phyloP scores from a whole-genome alignment of 140 eudicot genomes.

The Artemisia princeps region DNA sequence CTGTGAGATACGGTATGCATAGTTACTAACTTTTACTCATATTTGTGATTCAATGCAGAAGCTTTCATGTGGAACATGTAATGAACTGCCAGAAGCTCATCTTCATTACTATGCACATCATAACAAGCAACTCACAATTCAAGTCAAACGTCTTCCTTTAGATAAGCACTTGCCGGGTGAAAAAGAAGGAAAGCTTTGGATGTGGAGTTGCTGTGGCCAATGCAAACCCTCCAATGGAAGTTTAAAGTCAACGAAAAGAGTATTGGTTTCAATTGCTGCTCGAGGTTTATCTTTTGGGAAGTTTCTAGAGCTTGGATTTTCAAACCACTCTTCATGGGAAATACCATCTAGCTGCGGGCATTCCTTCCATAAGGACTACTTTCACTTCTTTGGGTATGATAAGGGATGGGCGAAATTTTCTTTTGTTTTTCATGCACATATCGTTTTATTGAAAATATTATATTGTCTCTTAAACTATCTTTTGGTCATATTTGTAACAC shows the following conservation, averaged over 20 bases:
- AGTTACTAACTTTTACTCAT: conserved; percentile 5
- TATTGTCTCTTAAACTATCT: neutral
- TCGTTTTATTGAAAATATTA: neutral
- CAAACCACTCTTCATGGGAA: conserved; percentile 60
- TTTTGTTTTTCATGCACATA: neutral
- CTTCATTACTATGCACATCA: conserved; percentile 74
- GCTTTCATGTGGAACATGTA: conserved; percentile 57
- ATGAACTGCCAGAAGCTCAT: conserved; percentile 74
- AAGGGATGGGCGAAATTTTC: neutral
- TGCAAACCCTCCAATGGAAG: conserved; percentile 60
- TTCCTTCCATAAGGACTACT: conserved; percentile 62
- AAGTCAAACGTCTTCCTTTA: conserved; percentile 47
- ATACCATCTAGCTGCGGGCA: conserved; percentile 73
- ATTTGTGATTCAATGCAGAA: conserved; percentile 32
- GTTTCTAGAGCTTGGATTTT: conserved; percentile 82
- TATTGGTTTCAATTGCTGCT: conserved; percentile 65
- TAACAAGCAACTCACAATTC: conserved; percentile 68
- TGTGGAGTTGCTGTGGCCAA: conserved; percentile 98
- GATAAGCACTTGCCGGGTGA: conserved; percentile 54
- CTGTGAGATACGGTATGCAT: conserved; percentile 5
- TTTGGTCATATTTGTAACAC: neutral
- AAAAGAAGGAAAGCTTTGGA: conserved; percentile 83
- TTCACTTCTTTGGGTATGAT: conserved; percentile 86
- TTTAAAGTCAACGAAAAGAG: conserved; percentile 72
- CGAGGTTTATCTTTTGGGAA: conserved; percentile 86